Evolutionary conservation across 257 asterid genomes (phyloP).

Genomic region (Verbena officinalis): DNA sequence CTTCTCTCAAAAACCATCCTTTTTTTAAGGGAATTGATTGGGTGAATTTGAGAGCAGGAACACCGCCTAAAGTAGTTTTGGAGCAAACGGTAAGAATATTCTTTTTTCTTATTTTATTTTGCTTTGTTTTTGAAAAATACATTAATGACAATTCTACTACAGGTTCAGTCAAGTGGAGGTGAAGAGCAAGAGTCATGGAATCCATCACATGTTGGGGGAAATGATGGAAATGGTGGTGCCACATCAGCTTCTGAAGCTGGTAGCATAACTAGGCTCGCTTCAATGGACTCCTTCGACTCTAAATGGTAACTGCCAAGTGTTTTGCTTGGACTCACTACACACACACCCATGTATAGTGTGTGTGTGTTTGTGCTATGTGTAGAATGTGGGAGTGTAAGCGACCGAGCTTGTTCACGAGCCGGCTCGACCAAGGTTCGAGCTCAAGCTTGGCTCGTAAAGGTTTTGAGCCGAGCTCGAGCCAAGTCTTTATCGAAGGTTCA

Average conservation of each 20-base stretch:
- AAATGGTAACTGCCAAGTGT: constrained; percentile 57
- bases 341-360: too few relatives aligned
- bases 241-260: constrained; percentile 65
- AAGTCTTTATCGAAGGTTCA: too few relatives aligned
- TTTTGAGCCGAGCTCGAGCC: too few relatives aligned
- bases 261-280: constrained; percentile 92
- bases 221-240: constrained; percentile 57
- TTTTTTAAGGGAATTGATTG: constrained; percentile 84
- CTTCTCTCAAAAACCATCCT: constrained; percentile 75
- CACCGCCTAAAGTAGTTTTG: constrained; percentile 75
- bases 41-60: constrained; percentile 65
- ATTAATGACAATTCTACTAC: constrained; percentile 4
- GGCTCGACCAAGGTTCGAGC: too few relatives aligned
- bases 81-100: constrained; percentile 62
- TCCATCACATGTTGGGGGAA: constrained; percentile 74
- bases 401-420: too few relatives aligned
- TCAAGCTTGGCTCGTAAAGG: too few relatives aligned
- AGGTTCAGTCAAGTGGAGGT: constrained; percentile 51
- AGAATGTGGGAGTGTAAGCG: too few relatives aligned
- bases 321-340: constrained; percentile 2
- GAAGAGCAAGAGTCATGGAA: constrained; percentile 87
- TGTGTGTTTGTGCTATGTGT: too few relatives aligned
- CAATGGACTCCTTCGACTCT: constrained; percentile 96
- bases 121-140: background rate
- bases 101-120: background rate